Evolutionary conservation across 148 eudicot genomes (phyloP), one percentile per base, ranked within the genome.

Genomic region (Nepenthes gracilis): DNA sequence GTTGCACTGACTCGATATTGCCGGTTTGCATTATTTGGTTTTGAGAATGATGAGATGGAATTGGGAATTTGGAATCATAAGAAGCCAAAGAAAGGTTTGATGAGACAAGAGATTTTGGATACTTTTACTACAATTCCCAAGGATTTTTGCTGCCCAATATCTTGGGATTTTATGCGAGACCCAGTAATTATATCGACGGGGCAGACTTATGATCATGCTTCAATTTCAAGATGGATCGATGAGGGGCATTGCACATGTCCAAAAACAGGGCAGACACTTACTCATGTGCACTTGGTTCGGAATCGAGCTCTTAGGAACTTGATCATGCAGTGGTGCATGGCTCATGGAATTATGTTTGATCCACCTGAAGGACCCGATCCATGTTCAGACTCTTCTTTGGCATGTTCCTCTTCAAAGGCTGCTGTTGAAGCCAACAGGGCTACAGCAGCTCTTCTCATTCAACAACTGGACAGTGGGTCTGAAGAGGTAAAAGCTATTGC

Each of bases 181-280:
- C 97, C 97, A 4, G 96, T 91, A 66, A 78, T 81, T 54, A 71
- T 87, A 35, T 85, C 88, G 0, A 91, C 97, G 0, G 97, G 97
- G 13, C 97, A 91, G 72, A 85, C 96, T 5, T 91, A 85, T 59
- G 97, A 91, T 59, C 75, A 86, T 35, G 58, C 71, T n/a, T 81
- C 90, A 0, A 91, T 91, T 35, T 36, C 83, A 1, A 81, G 96
- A 57, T 91, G 97, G 97, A 65, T 91, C 36, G 96, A 85, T 40
- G 97, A 88, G 70, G 97, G 96, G 43, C 84, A 91, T 71, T 71
- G 62, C 57, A 87, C 81, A 60, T 91, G 97, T 75, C 97, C 97
- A 1, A 91, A 91, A 58, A 85, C 97, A 1, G 97, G 97, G 65
- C 97, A 91, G 49, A 65, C 63, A 73, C 90, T 91, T 45, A 63